Evolutionary conservation across 2,329 filamentous ascomycete genomes (phyloP).

Genomic region (Aureobasidium lini): DNA sequence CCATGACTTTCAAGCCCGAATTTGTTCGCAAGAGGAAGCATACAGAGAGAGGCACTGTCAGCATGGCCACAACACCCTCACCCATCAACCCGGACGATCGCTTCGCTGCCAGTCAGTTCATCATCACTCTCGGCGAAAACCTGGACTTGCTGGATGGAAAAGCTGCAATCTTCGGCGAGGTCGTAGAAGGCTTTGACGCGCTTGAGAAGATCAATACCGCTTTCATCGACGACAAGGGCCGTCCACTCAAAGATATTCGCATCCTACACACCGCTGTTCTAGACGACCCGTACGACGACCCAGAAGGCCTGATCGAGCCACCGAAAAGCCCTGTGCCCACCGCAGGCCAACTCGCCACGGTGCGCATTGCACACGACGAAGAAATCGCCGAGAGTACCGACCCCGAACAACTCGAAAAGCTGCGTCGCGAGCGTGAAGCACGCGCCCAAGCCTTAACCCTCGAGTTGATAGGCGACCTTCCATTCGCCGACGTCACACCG

Average conservation of each 20-base stretch:
- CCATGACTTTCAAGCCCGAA: conserved; percentile 60
- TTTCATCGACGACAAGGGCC: conserved; percentile 76
- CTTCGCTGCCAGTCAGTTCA: conserved; percentile 83
- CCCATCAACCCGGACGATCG: conserved; percentile 70
- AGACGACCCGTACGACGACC: conserved; percentile 87
- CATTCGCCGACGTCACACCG: conserved; percentile 94
- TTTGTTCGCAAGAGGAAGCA: conserved; percentile 86
- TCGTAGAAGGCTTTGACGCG: conserved; percentile 91
- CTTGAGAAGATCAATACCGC: conserved; percentile 88
- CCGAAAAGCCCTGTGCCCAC: conserved; percentile 73
- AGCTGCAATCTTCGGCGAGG: conserved; percentile 89
- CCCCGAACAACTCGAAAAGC: conserved; percentile 70
- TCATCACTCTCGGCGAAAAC: conserved; percentile 82
- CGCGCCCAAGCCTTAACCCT: conserved; percentile 88
- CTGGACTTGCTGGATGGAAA: conserved; percentile 88
- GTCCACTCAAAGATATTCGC: conserved; percentile 87
- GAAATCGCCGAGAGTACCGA: conserved; percentile 71
- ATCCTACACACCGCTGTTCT: conserved; percentile 88
- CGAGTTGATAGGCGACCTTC: conserved; percentile 95
- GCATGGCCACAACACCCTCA: conserved; percentile 87
- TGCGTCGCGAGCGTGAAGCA: conserved; percentile 80
- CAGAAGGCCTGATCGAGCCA: conserved; percentile 65
- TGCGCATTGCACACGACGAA: conserved; percentile 86
- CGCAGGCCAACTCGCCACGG: conserved; percentile 79
- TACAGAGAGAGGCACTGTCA: conserved; percentile 80